Evolutionary conservation across 2,329 filamentous ascomycete species (phyloP).

Genomic region (Macrophomina pseudophaseolina): DNA sequence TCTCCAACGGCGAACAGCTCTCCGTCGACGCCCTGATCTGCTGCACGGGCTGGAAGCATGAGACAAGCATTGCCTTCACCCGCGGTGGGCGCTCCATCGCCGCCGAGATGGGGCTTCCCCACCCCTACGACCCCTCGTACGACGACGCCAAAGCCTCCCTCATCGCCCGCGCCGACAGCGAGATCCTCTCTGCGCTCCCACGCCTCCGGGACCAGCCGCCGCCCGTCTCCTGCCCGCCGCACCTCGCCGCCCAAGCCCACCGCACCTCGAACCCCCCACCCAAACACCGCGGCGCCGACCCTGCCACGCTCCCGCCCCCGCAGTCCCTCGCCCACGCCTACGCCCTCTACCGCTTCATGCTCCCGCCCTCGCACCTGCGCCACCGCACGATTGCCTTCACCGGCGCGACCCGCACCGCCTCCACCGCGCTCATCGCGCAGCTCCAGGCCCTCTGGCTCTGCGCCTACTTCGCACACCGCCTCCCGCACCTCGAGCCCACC

Average conservation of each 20-base stretch:
- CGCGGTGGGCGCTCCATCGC: background rate
- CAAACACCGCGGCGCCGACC: background rate
- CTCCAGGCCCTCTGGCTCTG: slow-evolving; percentile 55
- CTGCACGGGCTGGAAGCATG: slow-evolving; percentile 63
- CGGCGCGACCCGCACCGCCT: slow-evolving; percentile 45
- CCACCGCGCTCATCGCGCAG: slow-evolving; percentile 43
- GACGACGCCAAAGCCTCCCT: background rate
- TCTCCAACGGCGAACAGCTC: slow-evolving; percentile 48
- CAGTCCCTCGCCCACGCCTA: slow-evolving; percentile 38
- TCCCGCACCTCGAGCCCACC: slow-evolving; percentile 38
- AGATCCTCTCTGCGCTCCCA: slow-evolving; percentile 61
- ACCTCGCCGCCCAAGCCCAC: background rate
- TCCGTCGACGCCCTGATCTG: slow-evolving; percentile 56
- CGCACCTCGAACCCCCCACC: background rate
- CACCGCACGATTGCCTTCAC: slow-evolving; percentile 48
- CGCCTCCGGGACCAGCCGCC: slow-evolving; percentile 43
- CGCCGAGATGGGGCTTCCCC: slow-evolving; percentile 34
- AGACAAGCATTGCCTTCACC: slow-evolving; percentile 57
- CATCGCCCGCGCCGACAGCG: slow-evolving; percentile 49
- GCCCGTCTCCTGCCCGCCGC: background rate
- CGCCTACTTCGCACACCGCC: slow-evolving; percentile 64
- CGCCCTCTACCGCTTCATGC: slow-evolving; percentile 53
- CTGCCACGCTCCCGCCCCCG: slow-evolving; percentile 13
- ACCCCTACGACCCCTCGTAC: slow-evolving; percentile 27
- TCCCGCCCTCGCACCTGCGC: slow-evolving; percentile 41